Evolutionary conservation across 2,329 filamentous ascomycete genomes (phyloP), one percentile per base, ranked within the genome.

Genomic region (Colletotrichum sojae): DNA sequence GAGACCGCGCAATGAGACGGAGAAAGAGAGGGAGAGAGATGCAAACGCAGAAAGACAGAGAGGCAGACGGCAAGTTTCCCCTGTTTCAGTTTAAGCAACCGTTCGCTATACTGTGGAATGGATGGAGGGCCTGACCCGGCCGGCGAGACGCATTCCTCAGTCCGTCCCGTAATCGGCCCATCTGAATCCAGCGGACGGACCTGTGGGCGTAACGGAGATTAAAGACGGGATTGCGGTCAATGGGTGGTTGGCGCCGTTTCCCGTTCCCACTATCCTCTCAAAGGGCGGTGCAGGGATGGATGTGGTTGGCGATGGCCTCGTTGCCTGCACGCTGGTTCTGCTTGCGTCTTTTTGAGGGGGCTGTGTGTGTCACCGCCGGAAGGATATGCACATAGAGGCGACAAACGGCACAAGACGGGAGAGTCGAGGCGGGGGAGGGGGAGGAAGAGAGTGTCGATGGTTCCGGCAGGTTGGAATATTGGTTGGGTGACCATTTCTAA

Each of bases 51-150:
- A 31, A 31, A 31, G 8, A 31, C 27, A 31, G 27, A 31, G 9
- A 31, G 8, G 9, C 27, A 31, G 27, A 31, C 27, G 27, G 27
- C 27, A 31, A 31, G 31, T 39, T 36, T 45, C 66, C 66, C 66
- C 54, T 69, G 61, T 60, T 65, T 65, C 61, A 69, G n/a, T 49
- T 60, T 60, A 8, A 60, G 48, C 43, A 66, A 43, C 31, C 9
- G 54, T 56, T 56, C 55, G 51, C 45, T 46, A 6, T 31, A 40
- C n/a, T 22, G 5, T n/a, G 39, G 20, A 22, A 57, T 8, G 18
- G 15, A 18, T 46, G 22, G 13, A 8, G 39, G 22, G 8, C 18
- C 15, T n/a, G 45, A 36, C 25, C 48, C 8, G 58, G 18, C 40
- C 36, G 39, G 13, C 20, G 43, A 12, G 40, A 25, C 8, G 22